Evolutionary conservation across 2,329 filamentous ascomycete genomes (phyloP).

Genomic region (Colletotrichum caudatum): DNA sequence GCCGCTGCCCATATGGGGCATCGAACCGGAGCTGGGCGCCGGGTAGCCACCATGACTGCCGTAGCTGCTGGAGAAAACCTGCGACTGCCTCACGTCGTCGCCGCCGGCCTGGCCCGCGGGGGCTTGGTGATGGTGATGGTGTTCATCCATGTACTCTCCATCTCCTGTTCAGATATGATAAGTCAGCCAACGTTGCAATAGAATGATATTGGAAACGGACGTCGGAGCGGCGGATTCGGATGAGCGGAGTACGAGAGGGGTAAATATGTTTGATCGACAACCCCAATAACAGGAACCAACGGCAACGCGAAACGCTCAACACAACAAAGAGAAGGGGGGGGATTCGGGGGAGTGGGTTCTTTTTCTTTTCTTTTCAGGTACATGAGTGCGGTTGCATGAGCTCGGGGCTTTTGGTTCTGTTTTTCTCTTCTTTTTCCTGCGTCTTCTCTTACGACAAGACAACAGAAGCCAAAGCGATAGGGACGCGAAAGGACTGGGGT

Average conservation of each 20-base stretch:
- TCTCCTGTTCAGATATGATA: conserved; percentile 60
- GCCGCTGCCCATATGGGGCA: conserved; percentile 68
- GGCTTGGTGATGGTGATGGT: conserved; percentile 75
- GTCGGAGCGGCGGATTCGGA: conserved; percentile 30
- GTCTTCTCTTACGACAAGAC: conserved; percentile 12
- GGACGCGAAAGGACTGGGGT: conserved; percentile 40
- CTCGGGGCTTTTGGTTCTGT: not conserved
- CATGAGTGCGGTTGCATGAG: conserved; percentile 34
- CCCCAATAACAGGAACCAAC: conserved; percentile 32
- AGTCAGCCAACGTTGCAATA: conserved; percentile 41
- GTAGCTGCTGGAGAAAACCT: conserved; percentile 77
- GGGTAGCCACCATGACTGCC: conserved; percentile 71
- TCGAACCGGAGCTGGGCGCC: conserved; percentile 66
- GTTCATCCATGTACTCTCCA: conserved; percentile 72
- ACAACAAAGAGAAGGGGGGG: conserved; percentile 33
- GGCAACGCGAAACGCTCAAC: conserved; percentile 36
- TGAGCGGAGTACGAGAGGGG: conserved; percentile 35
- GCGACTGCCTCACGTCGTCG: conserved; percentile 78
- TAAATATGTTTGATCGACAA: conserved; percentile 40
- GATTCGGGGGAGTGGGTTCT: conserved; percentile 11
- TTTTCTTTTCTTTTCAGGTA: conserved; percentile 25
- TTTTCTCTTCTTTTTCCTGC: not conserved
- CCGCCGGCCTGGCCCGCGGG: conserved; percentile 63
- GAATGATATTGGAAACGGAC: conserved; percentile 29
- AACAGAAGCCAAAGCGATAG: conserved; percentile 33